phyloP scores from a whole-genome alignment of 257 asterid genomes.

The Gentiana dahurica region DNA sequence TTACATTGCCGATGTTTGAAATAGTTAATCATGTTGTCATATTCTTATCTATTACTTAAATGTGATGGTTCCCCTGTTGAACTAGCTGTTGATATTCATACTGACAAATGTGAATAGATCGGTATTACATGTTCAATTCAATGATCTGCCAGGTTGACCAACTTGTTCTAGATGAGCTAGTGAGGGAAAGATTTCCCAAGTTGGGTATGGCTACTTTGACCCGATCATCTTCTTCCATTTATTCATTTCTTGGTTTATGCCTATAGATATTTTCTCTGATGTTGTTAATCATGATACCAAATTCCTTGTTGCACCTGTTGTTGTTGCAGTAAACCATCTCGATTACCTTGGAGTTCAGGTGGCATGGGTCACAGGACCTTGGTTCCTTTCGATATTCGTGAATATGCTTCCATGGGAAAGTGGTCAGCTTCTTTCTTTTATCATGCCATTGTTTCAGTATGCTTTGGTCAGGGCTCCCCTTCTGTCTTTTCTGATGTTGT shows the following conservation, averaged over 20 bases:
- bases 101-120: too few species aligned
- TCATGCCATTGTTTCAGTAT: background rate
- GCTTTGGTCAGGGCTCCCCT: constrained; percentile 6
- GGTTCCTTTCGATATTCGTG: constrained; percentile 90
- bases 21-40: too few species aligned
- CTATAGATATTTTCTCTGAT: background rate
- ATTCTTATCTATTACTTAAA: too few species aligned
- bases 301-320: constrained; percentile 18
- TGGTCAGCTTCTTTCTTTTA: constrained; percentile 50
- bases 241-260: constrained; percentile 1
- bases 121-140: constrained; percentile 1
- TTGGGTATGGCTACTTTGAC: constrained; percentile 37
- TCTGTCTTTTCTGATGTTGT: constrained; percentile 1
- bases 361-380: constrained; percentile 93
- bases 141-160: constrained; percentile 72
- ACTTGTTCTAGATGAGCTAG: constrained; percentile 91
- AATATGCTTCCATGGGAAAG: constrained; percentile 99
- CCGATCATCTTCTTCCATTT: constrained; percentile 1
- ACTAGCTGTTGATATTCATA: too few species aligned
- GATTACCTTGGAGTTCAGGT: constrained; percentile 96
- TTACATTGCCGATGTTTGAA: background rate
- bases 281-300: background rate
- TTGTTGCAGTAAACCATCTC: constrained; percentile 72
- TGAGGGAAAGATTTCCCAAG: constrained; percentile 81
- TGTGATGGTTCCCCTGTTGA: too few species aligned